These are phyloP conservation scores for Neonectria coccinea DNA, from an alignment of 2,329 filamentous ascomycete genomes.

Conservation along the genomic window DNA sequence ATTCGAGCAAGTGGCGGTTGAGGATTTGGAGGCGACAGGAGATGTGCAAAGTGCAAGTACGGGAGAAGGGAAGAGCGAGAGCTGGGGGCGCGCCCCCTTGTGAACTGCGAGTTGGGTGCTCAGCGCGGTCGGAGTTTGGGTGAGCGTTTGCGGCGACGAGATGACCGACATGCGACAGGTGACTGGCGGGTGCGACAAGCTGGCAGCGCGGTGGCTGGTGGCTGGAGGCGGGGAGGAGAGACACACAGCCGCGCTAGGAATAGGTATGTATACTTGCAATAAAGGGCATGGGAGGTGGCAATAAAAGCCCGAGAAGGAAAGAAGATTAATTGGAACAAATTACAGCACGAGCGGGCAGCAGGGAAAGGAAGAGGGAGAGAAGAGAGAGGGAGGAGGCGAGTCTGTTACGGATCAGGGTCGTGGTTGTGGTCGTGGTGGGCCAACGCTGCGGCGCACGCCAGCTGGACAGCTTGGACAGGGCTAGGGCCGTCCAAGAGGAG, in stretches of 20 bases:
- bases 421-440: neutral
- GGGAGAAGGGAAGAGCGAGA: slow-evolving; percentile 4
- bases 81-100: slow-evolving; percentile 13
- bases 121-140: slow-evolving; percentile 5
- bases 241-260: neutral
- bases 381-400: neutral
- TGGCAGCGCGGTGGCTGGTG: slow-evolving; percentile 3
- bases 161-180: slow-evolving; percentile 16
- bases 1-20: slow-evolving; percentile 21
- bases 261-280: neutral
- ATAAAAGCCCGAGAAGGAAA: neutral
- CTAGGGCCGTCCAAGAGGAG: neutral
- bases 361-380: neutral
- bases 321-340: neutral
- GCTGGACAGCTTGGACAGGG: neutral
- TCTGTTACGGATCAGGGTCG: neutral
- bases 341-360: slow-evolving; percentile 4
- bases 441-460: neutral
- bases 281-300: neutral
- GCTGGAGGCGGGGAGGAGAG: neutral
- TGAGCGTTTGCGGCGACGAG: slow-evolving; percentile 1
- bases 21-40: slow-evolving; percentile 21
- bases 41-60: neutral
- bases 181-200: slow-evolving; percentile 9
- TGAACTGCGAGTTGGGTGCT: slow-evolving; percentile 20